Evolutionary conservation across 2,329 filamentous ascomycete species (phyloP), one percentile per base, ranked within the genome.

Genomic region (Phaeosphaeriaceae sp.): DNA sequence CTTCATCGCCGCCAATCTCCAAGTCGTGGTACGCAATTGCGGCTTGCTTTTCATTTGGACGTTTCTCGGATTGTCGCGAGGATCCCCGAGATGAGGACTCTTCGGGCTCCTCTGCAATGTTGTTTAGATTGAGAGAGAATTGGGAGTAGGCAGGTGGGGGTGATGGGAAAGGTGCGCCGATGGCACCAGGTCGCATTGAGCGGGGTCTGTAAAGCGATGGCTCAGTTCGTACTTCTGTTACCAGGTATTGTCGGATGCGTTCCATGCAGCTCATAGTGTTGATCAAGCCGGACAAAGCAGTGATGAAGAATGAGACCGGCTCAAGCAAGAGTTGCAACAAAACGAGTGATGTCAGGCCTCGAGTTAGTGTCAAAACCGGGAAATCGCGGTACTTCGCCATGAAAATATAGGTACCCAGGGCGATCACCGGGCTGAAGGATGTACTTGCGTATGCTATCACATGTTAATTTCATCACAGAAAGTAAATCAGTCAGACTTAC

Each of bases 181-280:
- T 25, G 3, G 17, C 27, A 33, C 47, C 47, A 19, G 47, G 47
- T 21, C 47, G 47, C 25, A 21, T 33, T 5, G 24, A 33, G 24
- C 47, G 47, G 7, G 47, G 27, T 15, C 47, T 25, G 33, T 54
- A 61, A 7, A 55, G 33, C 6, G 31, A 36, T 19, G 55, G 51
- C 42, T 51, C 48, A 7, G 45, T 55, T 17, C 54, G 54, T 6
- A 27, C 7, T 19, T 62, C 56, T 7, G 54, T 62, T 20, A 56
- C 53, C 31, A 63, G 51, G 36, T 63, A 63, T 20, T 52, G 46
- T 13, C 54, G 60, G 55, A 62, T 62, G 9, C 60, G 56, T 41
- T 62, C 57, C 45, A 62, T 51, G 27, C 60, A 62, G 50, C 57
- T 58, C 60, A 62, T 57, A 7, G 60, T 56, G 36, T 55, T 59